Conservation (phyloP, 139 green algal genomes). For the Mesostigma viride region DNA sequence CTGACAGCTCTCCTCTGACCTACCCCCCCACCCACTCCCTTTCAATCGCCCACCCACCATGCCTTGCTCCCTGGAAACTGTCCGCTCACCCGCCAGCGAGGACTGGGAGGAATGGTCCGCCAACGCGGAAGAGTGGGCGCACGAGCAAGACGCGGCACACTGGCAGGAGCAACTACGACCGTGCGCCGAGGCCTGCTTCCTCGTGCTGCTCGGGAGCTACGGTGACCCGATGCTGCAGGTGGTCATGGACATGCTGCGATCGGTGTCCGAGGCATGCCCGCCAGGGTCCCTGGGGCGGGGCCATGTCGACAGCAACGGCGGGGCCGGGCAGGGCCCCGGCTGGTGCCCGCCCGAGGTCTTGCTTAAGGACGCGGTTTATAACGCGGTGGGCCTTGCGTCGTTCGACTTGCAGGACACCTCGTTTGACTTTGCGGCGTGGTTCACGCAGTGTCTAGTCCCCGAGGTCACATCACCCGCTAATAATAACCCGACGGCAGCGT, state of each 20-base stretch:
- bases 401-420: constrained; percentile 76
- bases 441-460: constrained; percentile 34
- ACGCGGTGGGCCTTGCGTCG: constrained; percentile 48
- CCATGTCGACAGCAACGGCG: too few relatives aligned
- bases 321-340: background rate
- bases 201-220: constrained; percentile 33
- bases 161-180: constrained; percentile 52
- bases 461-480: too few relatives aligned
- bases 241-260: too few relatives aligned
- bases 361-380: constrained; percentile 71
- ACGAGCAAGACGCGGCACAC: constrained; percentile 39
- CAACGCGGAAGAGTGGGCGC: constrained; percentile 56
- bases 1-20: too few relatives aligned
- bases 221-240: too few relatives aligned
- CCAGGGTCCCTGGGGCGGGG: too few relatives aligned
- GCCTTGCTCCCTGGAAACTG: too few relatives aligned
- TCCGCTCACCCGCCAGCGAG: too few relatives aligned
- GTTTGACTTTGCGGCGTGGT: constrained; percentile 55
- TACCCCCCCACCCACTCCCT: too few relatives aligned
- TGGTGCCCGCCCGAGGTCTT: constrained; percentile 36
- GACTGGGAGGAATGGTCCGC: constrained; percentile 62
- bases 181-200: constrained; percentile 46
- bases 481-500: too few relatives aligned
- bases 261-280: background rate
- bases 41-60: too few relatives aligned